Evolutionary conservation across 2,329 filamentous ascomycete genomes (phyloP).

Genomic region (Ceratocystis huliohia): DNA sequence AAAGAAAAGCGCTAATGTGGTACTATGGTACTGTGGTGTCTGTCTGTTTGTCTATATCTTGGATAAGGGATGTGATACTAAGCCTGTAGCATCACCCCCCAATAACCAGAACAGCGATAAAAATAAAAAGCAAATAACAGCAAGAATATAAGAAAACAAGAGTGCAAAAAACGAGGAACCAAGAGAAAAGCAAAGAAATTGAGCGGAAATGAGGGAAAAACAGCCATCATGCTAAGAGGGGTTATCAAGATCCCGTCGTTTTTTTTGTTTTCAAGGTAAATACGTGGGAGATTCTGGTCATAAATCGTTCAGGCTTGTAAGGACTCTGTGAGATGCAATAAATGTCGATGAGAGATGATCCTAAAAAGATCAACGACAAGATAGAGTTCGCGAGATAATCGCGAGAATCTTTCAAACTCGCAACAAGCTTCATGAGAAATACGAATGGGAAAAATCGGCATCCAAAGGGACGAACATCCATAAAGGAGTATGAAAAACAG

Average conservation of each 20-base stretch:
- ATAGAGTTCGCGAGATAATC: neutral
- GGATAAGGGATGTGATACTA: neutral
- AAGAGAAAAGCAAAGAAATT: neutral
- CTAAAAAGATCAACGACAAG: neutral
- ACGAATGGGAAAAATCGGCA: neutral
- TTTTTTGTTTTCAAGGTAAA: neutral
- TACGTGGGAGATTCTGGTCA: neutral
- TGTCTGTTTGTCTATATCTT: conserved; percentile 2
- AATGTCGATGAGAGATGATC: neutral
- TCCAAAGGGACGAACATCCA: neutral
- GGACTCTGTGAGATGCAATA: neutral
- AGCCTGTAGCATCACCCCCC: neutral
- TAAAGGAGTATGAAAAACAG: conserved; percentile 1
- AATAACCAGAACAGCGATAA: neutral
- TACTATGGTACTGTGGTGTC: neutral
- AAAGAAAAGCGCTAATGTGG: conserved; percentile 4
- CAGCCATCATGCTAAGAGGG: neutral
- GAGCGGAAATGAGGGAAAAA: neutral
- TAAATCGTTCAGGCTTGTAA: conserved; percentile 5
- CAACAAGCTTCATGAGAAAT: neutral
- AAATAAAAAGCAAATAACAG: neutral
- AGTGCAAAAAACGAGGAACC: neutral
- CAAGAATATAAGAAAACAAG: neutral
- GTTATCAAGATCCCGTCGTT: neutral
- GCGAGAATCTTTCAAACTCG: neutral